Evolutionary conservation across 495 filamentous ascomycete species (phyloP).

Genomic region (Massariosphaeria phaeospora): DNA sequence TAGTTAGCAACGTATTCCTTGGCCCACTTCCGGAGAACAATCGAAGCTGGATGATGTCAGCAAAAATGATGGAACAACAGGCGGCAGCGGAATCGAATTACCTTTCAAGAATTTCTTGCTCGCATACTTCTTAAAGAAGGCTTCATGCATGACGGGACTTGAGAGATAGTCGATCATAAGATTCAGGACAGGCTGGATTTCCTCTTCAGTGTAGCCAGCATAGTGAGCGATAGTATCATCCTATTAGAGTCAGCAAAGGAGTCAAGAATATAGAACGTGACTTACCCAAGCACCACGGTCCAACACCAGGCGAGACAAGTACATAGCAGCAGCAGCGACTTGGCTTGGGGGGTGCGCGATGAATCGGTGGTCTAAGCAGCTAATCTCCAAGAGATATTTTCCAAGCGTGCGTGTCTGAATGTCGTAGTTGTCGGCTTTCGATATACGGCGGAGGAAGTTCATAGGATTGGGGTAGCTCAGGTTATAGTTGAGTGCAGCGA

Average conservation of each 20-base stretch:
- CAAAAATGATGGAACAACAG: background rate
- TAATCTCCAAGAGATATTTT: constrained; percentile 99
- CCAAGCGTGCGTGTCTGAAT: constrained; percentile 94
- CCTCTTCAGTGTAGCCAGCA: constrained; percentile 85
- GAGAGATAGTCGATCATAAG: constrained; percentile 95
- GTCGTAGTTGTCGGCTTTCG: constrained; percentile 97
- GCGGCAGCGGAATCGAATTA: constrained; percentile 19
- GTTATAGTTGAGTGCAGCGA: constrained; percentile 88
- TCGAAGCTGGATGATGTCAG: constrained; percentile 60
- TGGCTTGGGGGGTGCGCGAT: constrained; percentile 82
- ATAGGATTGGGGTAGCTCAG: constrained; percentile 98
- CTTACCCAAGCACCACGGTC: constrained; percentile 86
- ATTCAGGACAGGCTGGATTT: constrained; percentile 85
- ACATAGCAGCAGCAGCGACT: constrained; percentile 89
- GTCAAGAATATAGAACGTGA: constrained; percentile 10
- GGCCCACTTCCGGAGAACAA: constrained; percentile 86
- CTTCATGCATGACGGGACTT: constrained; percentile 82
- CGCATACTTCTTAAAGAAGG: constrained; percentile 99
- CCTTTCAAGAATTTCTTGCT: constrained; percentile 98
- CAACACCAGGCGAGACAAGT: constrained; percentile 81
- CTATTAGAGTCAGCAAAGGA: constrained; percentile 44
- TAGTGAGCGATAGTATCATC: constrained; percentile 88
- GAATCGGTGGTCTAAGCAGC: constrained; percentile 87
- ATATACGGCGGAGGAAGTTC: constrained; percentile 98
- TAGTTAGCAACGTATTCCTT: constrained; percentile 53